Evolutionary conservation across 371 early-diverging fungal genomes (phyloP).

Genomic region (Apophysomyces variabilis): DNA sequence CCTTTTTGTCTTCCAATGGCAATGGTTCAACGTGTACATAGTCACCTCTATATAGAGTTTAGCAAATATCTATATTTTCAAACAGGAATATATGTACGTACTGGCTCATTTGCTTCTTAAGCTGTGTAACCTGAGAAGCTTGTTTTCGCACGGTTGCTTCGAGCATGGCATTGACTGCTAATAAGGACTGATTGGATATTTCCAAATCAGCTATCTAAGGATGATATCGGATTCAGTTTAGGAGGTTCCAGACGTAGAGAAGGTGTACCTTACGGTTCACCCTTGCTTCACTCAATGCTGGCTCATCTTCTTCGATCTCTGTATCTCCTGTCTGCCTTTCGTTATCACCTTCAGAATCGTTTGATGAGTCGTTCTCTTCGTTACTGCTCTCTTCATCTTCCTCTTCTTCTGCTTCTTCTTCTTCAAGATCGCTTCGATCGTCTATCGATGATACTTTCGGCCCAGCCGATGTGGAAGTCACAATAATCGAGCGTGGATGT

Average conservation of each 20-base stretch:
- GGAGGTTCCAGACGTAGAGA: not conserved
- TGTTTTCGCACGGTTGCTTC: slow-evolving; percentile 56
- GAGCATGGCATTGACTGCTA: slow-evolving; percentile 55
- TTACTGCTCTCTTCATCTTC: slow-evolving; percentile 23
- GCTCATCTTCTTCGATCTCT: slow-evolving; percentile 28
- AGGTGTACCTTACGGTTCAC: slow-evolving; percentile 47
- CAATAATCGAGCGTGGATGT: slow-evolving; percentile 3
- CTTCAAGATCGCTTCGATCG: slow-evolving; percentile 7
- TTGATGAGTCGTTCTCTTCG: slow-evolving; percentile 30
- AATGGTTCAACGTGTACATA: slow-evolving; percentile 14
- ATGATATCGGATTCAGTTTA: not conserved
- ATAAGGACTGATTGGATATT: slow-evolving; percentile 52
- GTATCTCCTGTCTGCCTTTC: slow-evolving; percentile 17
- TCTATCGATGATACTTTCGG: slow-evolving; percentile 6
- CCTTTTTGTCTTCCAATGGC: not conserved
- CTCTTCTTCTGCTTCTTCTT: slow-evolving; percentile 39
- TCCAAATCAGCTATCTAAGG: slow-evolving; percentile 59
- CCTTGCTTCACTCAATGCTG: slow-evolving; percentile 43
- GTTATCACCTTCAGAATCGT: slow-evolving; percentile 16
- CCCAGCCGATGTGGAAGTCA: slow-evolving; percentile 6
- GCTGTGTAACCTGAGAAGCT: slow-evolving; percentile 48
- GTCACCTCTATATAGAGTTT: slow-evolving; percentile 1
- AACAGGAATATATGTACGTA: not conserved
- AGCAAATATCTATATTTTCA: not conserved
- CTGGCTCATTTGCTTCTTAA: slow-evolving; percentile 35